A percentile compares a stretch with the other conserved stretches of the same genome.
Conservation (phyloP, 495 filamentous ascomycete genomes). For the Penicillium crystallinum region DNA sequence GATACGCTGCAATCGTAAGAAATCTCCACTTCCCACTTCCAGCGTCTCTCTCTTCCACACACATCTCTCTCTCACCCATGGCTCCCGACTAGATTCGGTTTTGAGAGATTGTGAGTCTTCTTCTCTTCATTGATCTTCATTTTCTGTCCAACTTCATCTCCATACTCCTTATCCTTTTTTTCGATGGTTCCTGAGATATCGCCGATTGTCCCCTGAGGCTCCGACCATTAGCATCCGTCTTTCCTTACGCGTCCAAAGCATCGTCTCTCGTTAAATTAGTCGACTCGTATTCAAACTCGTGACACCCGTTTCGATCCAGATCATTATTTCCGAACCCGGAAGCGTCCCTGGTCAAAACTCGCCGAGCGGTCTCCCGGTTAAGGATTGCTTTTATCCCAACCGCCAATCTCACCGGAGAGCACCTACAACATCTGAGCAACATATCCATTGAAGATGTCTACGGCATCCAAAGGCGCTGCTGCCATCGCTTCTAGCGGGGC, state of each 20-base stretch:
- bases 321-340: background rate
- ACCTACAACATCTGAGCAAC: background rate
- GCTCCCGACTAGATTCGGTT: slow-evolving; percentile 38
- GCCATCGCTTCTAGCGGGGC: background rate
- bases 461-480: background rate
- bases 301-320: background rate
- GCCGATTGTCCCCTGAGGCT: slow-evolving; percentile 11
- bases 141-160: slow-evolving; percentile 53
- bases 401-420: background rate
- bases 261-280: slow-evolving; percentile 17
- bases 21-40: slow-evolving; percentile 45
- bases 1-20: slow-evolving; percentile 15
- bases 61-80: slow-evolving; percentile 56
- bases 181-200: background rate
- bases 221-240: background rate
- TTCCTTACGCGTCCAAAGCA: slow-evolving; percentile 7
- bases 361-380: background rate
- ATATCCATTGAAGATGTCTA: background rate
- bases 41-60: slow-evolving; percentile 73
- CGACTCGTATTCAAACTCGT: background rate
- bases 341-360: background rate
- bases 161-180: slow-evolving; percentile 36
- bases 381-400: slow-evolving; percentile 1
- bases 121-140: slow-evolving; percentile 48
- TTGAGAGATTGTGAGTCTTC: slow-evolving; percentile 30